Evolutionary conservation across 2,329 filamentous ascomycete genomes (phyloP), one percentile per base, ranked within the genome.

Genomic region (Hypomyces rosellus): DNA sequence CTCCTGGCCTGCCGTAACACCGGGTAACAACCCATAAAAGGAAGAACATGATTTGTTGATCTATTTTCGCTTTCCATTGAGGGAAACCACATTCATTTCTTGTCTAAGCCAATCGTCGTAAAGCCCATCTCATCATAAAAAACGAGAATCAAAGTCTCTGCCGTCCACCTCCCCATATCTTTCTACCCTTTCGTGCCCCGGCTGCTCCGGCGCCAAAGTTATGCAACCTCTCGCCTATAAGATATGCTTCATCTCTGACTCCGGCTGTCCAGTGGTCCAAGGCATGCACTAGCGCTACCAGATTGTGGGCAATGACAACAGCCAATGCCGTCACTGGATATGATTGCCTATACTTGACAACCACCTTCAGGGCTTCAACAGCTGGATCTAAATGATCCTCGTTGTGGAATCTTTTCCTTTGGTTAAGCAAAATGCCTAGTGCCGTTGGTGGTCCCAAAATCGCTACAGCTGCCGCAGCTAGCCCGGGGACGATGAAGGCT

Each of bases 141-240:
- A 18, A 9, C 37, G 36, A 7, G 6, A 15, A 14, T 59, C 45
- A 70, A 40, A 67, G 40, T 50, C 66, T 63, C 36, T 55, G 57
- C 34, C 65, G 62, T 39, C 66, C 62, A 13, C 66, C 63, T 47
- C 65, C 68, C 69, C 71, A 72, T 13, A 65, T 63, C 2, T 61
- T 62, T 52, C 63, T 63, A 14, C 62, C 61, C 49, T 64, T 65
- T 13, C 66, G 63, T 15, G 64, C 65, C 15, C 65, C 69, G 7
- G 68, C 67, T 20, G 68, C 25, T 14, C 66, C 69, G 2, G 67
- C 66, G 4, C 89, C 88, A 69, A 96, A 95, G 67, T 99, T 99
- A 71, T 99, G 95, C 62, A 99, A 70, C 53, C 91, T 75, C 71
- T 99, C 92, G 2, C 93, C 93, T 63, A 97, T 93, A 41, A 99